A percentile compares a stretch with the other conserved stretches of the same genome.
phyloP scores from a whole-genome alignment of 768 basidiomycete species.

The Leccinum rimulosum region DNA sequence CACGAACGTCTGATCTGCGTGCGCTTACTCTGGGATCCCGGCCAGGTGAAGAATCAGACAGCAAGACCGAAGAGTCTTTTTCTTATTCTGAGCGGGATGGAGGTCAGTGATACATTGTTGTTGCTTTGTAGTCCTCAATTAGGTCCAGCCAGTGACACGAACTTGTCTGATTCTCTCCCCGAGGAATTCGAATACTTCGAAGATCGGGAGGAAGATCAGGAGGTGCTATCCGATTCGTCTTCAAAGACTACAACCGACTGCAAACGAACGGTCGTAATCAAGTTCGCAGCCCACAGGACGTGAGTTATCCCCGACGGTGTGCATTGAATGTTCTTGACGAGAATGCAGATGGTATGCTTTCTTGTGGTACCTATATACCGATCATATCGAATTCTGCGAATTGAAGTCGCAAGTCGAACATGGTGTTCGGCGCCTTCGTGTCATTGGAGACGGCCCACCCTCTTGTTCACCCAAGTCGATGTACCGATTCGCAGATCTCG shows the following conservation, averaged over 20 bases:
- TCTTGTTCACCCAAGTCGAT: constrained; percentile 37
- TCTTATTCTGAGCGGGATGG: neutral
- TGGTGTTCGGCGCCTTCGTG: neutral
- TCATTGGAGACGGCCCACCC: constrained; percentile 2
- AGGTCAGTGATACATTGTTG: neutral
- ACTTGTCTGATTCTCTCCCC: neutral
- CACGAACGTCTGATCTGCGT: neutral
- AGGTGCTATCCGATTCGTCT: neutral
- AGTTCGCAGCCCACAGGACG: constrained; percentile 20
- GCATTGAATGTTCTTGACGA: neutral
- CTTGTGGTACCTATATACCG: constrained; percentile 27
- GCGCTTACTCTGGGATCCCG: neutral
- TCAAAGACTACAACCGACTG: neutral
- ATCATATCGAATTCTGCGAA: constrained; percentile 13
- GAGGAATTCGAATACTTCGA: constrained; percentile 13
- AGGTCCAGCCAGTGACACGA: constrained; percentile 3
- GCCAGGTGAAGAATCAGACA: constrained; percentile 10
- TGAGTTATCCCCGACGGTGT: neutral
- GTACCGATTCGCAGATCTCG: constrained; percentile 35
- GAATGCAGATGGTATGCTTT: constrained; percentile 22
- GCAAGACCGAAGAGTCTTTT: neutral
- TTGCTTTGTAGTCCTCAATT: constrained; percentile 8
- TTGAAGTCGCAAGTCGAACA: constrained; percentile 11
- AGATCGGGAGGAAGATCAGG: neutral
- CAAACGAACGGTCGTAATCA: constrained; percentile 3